Base-by-base conservation (phyloP, 208 protist genomes). In the Leishmania gerbilli region DNA sequence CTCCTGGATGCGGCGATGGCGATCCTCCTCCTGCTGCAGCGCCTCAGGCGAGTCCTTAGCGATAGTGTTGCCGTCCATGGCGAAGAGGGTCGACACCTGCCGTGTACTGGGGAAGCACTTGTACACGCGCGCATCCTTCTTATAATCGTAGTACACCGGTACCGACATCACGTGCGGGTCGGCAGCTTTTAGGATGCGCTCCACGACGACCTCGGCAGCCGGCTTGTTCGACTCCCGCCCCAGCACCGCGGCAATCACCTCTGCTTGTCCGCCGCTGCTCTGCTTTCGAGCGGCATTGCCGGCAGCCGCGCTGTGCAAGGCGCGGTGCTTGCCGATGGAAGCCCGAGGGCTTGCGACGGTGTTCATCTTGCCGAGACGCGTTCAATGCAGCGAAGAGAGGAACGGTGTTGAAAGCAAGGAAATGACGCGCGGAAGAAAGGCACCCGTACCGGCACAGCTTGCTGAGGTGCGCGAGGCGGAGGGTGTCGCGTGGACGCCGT, bases 91-190 rank as follows among this genome's bases (percentile, higher is more conserved):
- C 21, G 92, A 92, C 34, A 91, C 93, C 55, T 96, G 93, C 68
- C 96, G 95, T 0, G 98, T 92, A 76, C 89, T 97, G 2, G 97
- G 91, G 69, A 96, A 93, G 68, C 94, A 90, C 87, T 96, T 98
- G 90, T 93, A 99, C 3, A 82, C 80, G 49, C 93, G 87, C 49
- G 97, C 96, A 27, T 99, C 96, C 88, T 98, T 96, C 81, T 94
- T 95, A 91, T 97, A 98, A 84, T 97, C 91, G 75, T 98, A 98
- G 79, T 98, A 96, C 68, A 99, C 98, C n/a, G 97, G 89, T 31
- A 88, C 94, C 0, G 92, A 96, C 90, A 95, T 96, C 58, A 95
- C 90, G 64, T 98, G 90, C 3, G 98, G 98, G 79, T 99, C 98
- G 19, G 91, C 95, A 37, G 95, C 96, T 65, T 98, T 98, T 42